Percentiles rank a stretch among this genome's conserved stretches.
Conservation (phyloP, 1,284 basidiomycete species). For the Boletellus sp. region DNA sequence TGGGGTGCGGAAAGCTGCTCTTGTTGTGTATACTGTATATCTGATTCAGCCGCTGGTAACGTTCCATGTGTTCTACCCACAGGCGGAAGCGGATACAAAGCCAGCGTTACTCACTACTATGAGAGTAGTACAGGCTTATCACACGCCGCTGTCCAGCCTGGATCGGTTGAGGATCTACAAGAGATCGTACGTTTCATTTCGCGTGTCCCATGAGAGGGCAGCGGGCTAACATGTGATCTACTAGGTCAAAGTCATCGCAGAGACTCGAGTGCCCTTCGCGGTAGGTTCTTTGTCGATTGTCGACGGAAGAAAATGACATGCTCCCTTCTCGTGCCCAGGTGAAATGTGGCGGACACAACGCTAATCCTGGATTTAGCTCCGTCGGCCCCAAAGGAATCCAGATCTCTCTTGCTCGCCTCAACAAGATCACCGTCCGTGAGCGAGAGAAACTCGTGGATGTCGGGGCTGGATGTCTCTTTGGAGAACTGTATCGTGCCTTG, state of each 20-base stretch:
- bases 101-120: constrained; percentile 8
- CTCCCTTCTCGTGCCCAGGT: neutral
- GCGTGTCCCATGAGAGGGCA: too few species aligned
- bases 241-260: constrained; percentile 1
- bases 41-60: neutral
- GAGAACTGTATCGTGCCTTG: constrained; percentile 44
- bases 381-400: constrained; percentile 44
- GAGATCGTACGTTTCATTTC: neutral
- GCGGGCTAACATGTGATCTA: neutral
- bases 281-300: neutral
- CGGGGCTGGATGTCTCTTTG: constrained; percentile 50
- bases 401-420: constrained; percentile 46
- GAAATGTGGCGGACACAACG: constrained; percentile 5
- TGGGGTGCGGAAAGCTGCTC: neutral
- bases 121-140: constrained; percentile 10
- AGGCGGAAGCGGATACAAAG: constrained; percentile 13
- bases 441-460: constrained; percentile 35
- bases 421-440: constrained; percentile 27
- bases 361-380: constrained; percentile 8
- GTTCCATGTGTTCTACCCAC: neutral
- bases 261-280: constrained; percentile 1
- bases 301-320: neutral
- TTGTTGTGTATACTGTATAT: neutral
- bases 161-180: constrained; percentile 2
- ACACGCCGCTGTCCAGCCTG: constrained; percentile 11